phyloP scores from a whole-genome alignment of 208 protist genomes.

The Phytomonas serpens region DNA sequence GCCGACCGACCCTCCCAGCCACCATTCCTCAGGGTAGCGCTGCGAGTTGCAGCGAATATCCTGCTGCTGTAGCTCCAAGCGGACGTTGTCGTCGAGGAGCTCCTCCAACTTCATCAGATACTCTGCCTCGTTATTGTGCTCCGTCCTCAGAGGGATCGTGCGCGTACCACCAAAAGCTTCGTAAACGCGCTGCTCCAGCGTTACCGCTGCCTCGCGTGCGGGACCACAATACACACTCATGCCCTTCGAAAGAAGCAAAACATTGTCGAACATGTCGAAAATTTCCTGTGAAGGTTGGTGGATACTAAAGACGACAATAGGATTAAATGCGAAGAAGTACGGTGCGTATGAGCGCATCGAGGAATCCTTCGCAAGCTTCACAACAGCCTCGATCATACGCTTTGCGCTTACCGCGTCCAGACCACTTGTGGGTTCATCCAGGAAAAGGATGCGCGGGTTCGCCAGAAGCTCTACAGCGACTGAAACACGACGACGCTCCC shows the following conservation, averaged over 20 bases:
- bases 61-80: slow-evolving; percentile 29
- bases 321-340: slow-evolving; percentile 81
- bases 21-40: not conserved
- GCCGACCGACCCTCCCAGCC: not conserved
- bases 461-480: slow-evolving; percentile 90
- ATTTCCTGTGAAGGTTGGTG: slow-evolving; percentile 89
- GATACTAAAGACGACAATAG: slow-evolving; percentile 90
- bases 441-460: slow-evolving; percentile 86
- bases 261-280: slow-evolving; percentile 82
- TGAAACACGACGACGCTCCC: slow-evolving; percentile 86
- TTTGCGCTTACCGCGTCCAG: slow-evolving; percentile 80
- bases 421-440: slow-evolving; percentile 89
- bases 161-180: slow-evolving; percentile 32
- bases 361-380: slow-evolving; percentile 73
- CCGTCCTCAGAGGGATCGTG: slow-evolving; percentile 23
- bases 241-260: slow-evolving; percentile 77
- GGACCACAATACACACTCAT: slow-evolving; percentile 82
- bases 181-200: slow-evolving; percentile 45
- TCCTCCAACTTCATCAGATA: slow-evolving; percentile 86
- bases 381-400: slow-evolving; percentile 74
- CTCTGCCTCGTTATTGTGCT: slow-evolving; percentile 72
- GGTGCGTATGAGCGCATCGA: slow-evolving; percentile 71
- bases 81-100: slow-evolving; percentile 58
- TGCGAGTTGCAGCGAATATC: not conserved
- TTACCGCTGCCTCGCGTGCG: slow-evolving; percentile 40